phyloP scores from a whole-genome alignment of 345 rosid species.

The Euphorbia lathyris region DNA sequence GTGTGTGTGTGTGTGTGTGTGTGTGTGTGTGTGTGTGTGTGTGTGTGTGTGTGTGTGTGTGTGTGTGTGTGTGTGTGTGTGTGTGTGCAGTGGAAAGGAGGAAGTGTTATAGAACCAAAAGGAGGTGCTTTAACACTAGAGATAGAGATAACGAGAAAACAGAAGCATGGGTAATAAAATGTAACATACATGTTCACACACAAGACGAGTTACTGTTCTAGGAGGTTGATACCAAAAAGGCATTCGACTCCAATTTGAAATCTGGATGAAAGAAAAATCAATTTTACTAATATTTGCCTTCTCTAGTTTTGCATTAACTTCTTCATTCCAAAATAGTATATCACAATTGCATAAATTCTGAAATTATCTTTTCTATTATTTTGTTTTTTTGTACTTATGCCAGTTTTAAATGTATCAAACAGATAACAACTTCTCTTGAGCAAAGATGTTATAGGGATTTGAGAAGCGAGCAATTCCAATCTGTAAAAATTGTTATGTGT shows the following conservation, averaged over 20 bases:
- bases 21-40: no score
- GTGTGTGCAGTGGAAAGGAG: no score
- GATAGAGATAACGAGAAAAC: background rate
- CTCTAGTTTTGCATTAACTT: background rate
- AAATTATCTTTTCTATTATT: background rate
- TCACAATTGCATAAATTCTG: background rate
- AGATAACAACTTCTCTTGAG: slow-evolving; percentile 28
- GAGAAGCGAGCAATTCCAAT: slow-evolving; percentile 29
- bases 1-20: no score
- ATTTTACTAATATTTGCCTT: background rate
- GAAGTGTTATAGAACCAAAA: background rate
- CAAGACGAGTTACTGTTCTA: background rate
- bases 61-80: no score
- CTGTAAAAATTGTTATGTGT: slow-evolving; percentile 24
- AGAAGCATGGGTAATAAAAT: background rate
- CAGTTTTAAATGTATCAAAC: slow-evolving; percentile 5
- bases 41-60: no score
- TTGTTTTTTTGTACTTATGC: background rate
- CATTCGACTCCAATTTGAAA: background rate
- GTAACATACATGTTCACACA: background rate
- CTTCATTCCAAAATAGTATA: background rate
- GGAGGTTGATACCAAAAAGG: background rate
- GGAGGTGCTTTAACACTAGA: background rate
- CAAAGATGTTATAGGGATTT: slow-evolving; percentile 33
- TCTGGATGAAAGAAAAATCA: background rate